Conservation (phyloP, 352 stramenopile species). For the Pythium rhizo-oryzae region DNA sequence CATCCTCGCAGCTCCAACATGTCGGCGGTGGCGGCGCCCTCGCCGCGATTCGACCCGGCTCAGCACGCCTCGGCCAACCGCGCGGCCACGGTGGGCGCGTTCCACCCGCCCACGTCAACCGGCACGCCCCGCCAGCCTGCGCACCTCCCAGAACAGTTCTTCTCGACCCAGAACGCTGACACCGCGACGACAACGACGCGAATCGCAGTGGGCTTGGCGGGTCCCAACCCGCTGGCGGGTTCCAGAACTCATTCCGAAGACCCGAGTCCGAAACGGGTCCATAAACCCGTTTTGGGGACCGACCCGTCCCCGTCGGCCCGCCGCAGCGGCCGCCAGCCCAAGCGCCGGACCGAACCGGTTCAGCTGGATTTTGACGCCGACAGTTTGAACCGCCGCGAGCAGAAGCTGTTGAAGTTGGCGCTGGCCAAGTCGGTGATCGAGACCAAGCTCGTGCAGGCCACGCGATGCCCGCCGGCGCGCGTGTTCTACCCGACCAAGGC, state of each 20-base stretch:
- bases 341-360: slow-evolving; percentile 44
- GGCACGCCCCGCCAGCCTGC: background rate
- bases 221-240: background rate
- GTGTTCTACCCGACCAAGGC: slow-evolving; percentile 86
- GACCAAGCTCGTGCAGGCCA: slow-evolving; percentile 41
- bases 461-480: slow-evolving; percentile 38
- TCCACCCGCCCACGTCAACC: slow-evolving; percentile 2
- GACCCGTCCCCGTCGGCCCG: slow-evolving; percentile 22
- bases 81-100: slow-evolving; percentile 4
- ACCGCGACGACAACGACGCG: slow-evolving; percentile 18
- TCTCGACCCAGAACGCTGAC: slow-evolving; percentile 5
- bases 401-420: slow-evolving; percentile 71
- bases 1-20: background rate
- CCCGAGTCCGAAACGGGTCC: slow-evolving; percentile 4
- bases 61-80: background rate
- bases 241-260: background rate
- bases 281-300: slow-evolving; percentile 9
- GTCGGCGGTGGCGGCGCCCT: slow-evolving; percentile 20
- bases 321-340: slow-evolving; percentile 33
- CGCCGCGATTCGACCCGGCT: slow-evolving; percentile 9
- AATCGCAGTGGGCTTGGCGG: slow-evolving; percentile 2
- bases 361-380: slow-evolving; percentile 29
- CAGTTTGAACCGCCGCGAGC: slow-evolving; percentile 32
- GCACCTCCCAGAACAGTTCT: background rate
- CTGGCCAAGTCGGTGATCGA: slow-evolving; percentile 55